Base-by-base conservation (phyloP, 2,329 filamentous ascomycete species). In the Colletotrichum tabaci region DNA sequence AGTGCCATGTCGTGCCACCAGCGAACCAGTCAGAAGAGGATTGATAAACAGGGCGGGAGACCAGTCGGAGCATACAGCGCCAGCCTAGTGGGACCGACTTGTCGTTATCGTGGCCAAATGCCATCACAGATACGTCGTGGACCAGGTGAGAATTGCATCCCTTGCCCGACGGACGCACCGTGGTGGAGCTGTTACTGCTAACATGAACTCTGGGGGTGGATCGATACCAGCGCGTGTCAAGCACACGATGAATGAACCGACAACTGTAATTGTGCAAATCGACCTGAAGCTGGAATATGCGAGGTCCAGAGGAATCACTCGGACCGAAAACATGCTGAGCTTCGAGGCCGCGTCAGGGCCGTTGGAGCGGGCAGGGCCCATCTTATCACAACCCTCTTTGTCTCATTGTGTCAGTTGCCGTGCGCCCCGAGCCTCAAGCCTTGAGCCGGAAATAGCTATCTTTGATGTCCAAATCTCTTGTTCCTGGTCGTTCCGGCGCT, bases 41-140 rank as follows among this genome's bases (percentile, higher is more conserved):
- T 21, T 18, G 30, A 15, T 52, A 46, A 63, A 47, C 69, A 68
- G 53, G 69, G 69, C 50, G 67, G n/a, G n/a, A 21, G 53, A 46
- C 50, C 26, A 56, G 57, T 61, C 50, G 38, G 49, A 58, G 50
- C 53, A 53, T 60, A 49, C 58, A 47, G 7, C 40, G 49, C 53
- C 40, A 49, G 57, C 66, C 8, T 61, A 47, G 69, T 68, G 69
- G 69, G 55, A 53, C 69, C 65, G 52, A 26, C 46, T 55, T 68
- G 52, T 71, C 57, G 68, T 63, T 71, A 71, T 68, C 65, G 65
- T 58, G 42, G 44, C 64, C 61, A 61, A 71, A 68, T 68, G 65
- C 65, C 68, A 71, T 71, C 68, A 71, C 58, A 53, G 18, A 71
- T 63, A 71, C 68, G 68, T 68, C 68, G 68, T 68, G 64, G 50